A percentile compares a stretch with the other conserved stretches of the same genome.
These are phyloP conservation scores for Aquilaria yunnanensis DNA, from an alignment of 345 rosid genomes.

Conservation along the genomic window DNA sequence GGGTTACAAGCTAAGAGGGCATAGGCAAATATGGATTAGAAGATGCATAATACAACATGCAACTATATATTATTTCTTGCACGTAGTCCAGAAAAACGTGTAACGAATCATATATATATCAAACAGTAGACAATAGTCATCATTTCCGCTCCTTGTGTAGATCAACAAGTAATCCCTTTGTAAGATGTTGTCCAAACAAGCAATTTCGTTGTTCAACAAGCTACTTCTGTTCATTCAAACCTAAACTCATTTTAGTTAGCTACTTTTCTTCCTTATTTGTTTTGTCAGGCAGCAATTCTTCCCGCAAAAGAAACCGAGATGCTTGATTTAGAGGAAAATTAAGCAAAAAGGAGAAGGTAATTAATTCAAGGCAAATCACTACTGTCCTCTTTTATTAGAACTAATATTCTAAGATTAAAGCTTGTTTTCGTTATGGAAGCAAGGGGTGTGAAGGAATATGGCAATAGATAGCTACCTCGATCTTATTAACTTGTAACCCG, in stretches of 20 bases:
- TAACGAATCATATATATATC: not conserved
- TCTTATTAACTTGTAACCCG: no score
- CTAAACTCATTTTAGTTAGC: constrained; percentile 23
- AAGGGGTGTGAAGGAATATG: no score
- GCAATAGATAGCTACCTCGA: no score
- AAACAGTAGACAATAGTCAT: not conserved
- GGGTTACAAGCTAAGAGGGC: no score
- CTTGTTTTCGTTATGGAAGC: no score
- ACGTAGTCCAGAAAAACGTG: no score
- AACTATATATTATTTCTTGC: no score
- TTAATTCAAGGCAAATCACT: no score
- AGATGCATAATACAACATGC: no score
- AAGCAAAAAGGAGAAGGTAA: not conserved
- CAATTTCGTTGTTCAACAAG: constrained; percentile 16
- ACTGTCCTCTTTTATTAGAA: not conserved
- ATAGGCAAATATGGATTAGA: no score
- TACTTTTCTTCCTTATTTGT: constrained; percentile 11
- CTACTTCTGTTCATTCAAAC: constrained; percentile 21
- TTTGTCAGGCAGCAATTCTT: constrained; percentile 28
- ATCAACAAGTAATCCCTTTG: not conserved
- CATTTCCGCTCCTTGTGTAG: not conserved
- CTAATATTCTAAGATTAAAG: no score
- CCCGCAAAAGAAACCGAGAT: constrained; percentile 13
- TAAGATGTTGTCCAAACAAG: constrained; percentile 7
- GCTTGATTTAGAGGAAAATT: not conserved